Evolutionary conservation across 495 filamentous ascomycete species (phyloP), one percentile per base, ranked within the genome.

Genomic region (Cryomyces antarcticus): DNA sequence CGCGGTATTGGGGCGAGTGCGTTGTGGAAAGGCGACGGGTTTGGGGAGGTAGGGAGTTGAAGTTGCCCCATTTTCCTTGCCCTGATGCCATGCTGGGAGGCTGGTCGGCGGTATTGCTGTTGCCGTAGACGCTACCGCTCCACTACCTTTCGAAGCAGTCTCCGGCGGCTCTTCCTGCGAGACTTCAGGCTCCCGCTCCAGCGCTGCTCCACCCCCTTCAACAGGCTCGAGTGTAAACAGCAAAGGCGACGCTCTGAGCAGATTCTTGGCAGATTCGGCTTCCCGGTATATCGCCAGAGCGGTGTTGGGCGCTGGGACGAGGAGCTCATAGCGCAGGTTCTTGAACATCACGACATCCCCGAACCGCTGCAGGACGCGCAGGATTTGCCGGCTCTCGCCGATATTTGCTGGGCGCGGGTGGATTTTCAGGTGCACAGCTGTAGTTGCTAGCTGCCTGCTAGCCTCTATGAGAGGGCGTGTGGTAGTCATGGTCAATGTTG

Each of bases 281-380:
- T 61, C 52, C 24, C 49, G 46, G 45, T 58, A 69, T 28, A 68
- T 61, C 29, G 64, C 65, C 10, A 67, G 38, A 13, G 55, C 49
- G 7, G 54, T 47, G 35, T 66, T 64, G 6, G 51, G 54, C 6
- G 57, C 54, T 3, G 46, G 53, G 28, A 45, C 46, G 10, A 58
- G 43, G 7, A 52, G 44, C 35, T 68, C 64, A 45, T 68, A 62
- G 56, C 66, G 41, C 13, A 84, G 62, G 50, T 71, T 75, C 57
- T 76, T 73, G 62, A 83, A 95, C 47, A 75, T 74, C 24, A 74
- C 70, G 6, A 95, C 71, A 41, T 84, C 72, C 41, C 82, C 84
- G 57, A 80, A 80, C 52, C 69, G 69, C 56, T 84, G 75, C 27
- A 95, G 61, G 24, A 78, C 69, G 31, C 69, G 65, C 27, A 92